Conservation (phyloP, 495 filamentous ascomycete genomes). For the Penicillium goetzii region DNA sequence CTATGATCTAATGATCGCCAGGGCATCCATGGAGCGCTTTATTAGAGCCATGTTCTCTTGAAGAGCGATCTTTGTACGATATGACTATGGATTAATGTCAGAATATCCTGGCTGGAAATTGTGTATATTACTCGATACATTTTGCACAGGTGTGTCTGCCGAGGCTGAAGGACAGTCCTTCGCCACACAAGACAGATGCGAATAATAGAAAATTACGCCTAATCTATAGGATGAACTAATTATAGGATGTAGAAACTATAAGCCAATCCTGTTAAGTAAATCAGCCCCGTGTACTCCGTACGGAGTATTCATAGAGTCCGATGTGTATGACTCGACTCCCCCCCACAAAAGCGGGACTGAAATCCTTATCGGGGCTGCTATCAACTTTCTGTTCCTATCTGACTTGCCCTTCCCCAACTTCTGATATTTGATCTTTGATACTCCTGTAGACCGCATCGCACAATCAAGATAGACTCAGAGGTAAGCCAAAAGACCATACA, state of each 20-base stretch:
- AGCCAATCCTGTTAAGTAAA: background rate
- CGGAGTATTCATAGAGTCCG: background rate
- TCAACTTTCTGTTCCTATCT: constrained; percentile 7
- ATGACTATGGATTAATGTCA: background rate
- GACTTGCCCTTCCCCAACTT: background rate
- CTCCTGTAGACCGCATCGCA: background rate
- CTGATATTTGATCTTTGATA: background rate
- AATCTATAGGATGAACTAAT: too few relatives aligned
- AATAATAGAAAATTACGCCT: background rate
- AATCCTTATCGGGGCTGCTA: constrained; percentile 25
- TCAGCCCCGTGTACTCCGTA: background rate
- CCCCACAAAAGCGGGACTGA: constrained; percentile 7
- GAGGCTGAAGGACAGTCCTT: background rate
- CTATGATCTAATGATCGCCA: background rate
- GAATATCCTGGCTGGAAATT: background rate
- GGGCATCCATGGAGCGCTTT: background rate
- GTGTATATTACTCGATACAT: background rate
- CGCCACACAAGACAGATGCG: background rate
- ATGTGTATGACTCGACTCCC: background rate
- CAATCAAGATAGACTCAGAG: background rate
- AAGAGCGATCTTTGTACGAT: background rate
- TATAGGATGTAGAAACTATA: background rate
- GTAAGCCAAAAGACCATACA: background rate
- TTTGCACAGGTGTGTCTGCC: background rate
- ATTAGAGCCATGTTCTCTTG: background rate